Evolutionary conservation across 192 early-diverging fungal species (phyloP).

Genomic region (Dimargaris xerosporica): DNA sequence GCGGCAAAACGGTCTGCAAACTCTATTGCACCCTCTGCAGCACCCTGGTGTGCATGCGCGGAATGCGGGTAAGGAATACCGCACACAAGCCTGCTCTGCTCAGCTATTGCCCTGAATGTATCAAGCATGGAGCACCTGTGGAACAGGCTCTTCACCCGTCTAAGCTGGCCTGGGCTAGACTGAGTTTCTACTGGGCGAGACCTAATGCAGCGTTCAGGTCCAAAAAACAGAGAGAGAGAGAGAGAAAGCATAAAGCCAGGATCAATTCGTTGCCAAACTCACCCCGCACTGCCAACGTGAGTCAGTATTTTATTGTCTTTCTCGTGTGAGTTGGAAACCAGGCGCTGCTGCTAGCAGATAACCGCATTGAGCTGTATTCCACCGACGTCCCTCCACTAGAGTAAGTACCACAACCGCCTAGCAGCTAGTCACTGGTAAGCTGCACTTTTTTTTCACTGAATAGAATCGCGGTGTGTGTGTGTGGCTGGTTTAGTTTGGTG

Average conservation of each 20-base stretch:
- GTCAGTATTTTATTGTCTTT: neutral
- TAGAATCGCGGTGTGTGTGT: too few species aligned
- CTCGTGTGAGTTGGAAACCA: slow-evolving; percentile 12
- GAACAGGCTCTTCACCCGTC: neutral
- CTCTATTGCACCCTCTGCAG: slow-evolving; percentile 50
- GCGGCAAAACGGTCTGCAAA: slow-evolving; percentile 42
- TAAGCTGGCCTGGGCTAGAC: neutral
- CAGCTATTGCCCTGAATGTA: neutral
- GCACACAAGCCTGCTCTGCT: neutral
- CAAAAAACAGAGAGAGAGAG: neutral
- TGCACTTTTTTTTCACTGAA: too few species aligned
- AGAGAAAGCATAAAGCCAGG: neutral
- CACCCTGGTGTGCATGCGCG: slow-evolving; percentile 43
- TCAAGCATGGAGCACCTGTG: neutral
- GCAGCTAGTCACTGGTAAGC: too few species aligned
- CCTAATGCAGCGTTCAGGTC: neutral
- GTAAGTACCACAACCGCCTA: slow-evolving; percentile 27
- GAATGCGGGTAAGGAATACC: slow-evolving; percentile 48
- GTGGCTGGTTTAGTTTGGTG: too few species aligned
- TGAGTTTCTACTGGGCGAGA: neutral
- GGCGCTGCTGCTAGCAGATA: slow-evolving; percentile 52
- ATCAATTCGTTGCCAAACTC: neutral
- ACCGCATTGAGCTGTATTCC: slow-evolving; percentile 53
- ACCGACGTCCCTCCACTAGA: slow-evolving; percentile 53
- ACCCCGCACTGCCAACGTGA: neutral